Percentiles rank a stretch among this genome's conserved stretches.
Evolutionary conservation across 2,329 filamentous ascomycete species (phyloP).

Genomic region (Alternaria rosae): DNA sequence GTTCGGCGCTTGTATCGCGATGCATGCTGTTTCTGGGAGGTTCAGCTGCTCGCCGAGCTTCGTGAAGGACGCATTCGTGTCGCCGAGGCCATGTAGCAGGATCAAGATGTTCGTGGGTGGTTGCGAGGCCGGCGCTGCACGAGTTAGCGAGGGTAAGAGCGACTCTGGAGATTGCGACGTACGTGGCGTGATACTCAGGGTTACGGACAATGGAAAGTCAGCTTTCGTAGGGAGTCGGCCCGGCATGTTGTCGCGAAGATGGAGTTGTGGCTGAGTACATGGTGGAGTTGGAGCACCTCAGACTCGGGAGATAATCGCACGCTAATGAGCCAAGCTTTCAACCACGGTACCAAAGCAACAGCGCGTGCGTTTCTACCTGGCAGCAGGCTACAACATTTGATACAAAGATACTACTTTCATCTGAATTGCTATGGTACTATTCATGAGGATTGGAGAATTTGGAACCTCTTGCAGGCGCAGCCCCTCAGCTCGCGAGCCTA

Average conservation of each 20-base stretch:
- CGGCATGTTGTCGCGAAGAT: slow-evolving; percentile 42
- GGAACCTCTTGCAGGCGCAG: background rate
- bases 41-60: slow-evolving; percentile 71
- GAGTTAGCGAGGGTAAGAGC: slow-evolving; percentile 22
- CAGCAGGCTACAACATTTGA: background rate
- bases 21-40: slow-evolving; percentile 78
- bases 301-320: slow-evolving; percentile 23
- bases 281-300: slow-evolving; percentile 13
- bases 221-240: slow-evolving; percentile 52
- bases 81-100: slow-evolving; percentile 85
- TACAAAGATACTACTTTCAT: background rate
- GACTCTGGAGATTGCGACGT: slow-evolving; percentile 30
- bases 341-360: background rate
- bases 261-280: slow-evolving; percentile 25
- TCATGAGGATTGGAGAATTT: background rate
- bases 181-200: slow-evolving; percentile 56
- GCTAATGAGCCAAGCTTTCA: slow-evolving; percentile 28
- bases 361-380: background rate
- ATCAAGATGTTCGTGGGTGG: slow-evolving; percentile 77
- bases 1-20: slow-evolving; percentile 75
- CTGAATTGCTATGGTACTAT: background rate
- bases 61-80: slow-evolving; percentile 73
- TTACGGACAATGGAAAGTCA: slow-evolving; percentile 54
- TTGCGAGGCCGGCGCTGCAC: slow-evolving; percentile 54
- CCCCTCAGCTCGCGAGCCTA: background rate